Evolutionary conservation across 1,284 basidiomycete genomes (phyloP), one percentile per base, ranked within the genome.

Genomic region (Apiotrichum montevideense): DNA sequence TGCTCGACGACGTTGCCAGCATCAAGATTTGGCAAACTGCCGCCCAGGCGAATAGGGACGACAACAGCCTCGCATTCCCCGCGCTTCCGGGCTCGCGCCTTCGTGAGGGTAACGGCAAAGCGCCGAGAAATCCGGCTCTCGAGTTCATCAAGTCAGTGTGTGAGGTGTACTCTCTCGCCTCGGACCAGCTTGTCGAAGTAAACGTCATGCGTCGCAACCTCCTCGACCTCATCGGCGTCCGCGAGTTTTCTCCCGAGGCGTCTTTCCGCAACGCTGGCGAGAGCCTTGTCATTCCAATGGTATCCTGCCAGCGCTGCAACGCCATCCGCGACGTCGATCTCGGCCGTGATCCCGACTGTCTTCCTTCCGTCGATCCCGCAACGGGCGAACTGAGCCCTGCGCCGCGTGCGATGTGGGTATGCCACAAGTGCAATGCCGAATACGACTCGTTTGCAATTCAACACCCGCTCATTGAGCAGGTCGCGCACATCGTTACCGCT

Each of bases 181-280:
- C 82, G 62, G 90, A 94, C 14, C 85, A 87, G 63, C 81, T 83
- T 21, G 84, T 90, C 58, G 94, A 98, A 68, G 84, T 97, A 29
- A 88, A 91, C 14, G 79, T 98, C 10, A 77, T 98, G 63, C 90
- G 90, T 72, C 85, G 93, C 41, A 97, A 88, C 71, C 78, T 96
- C 35, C 83, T 99, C 54, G 93, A 98, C 66, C 79, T 98, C 51
- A 83, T 96, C 48, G 86, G 87, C 10, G 83, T 97, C 35, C 84
- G 87, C 59, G 93, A 97, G 72, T 98, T 98, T 73, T 85, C 90
- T 11, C 79, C 78, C 42, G 88, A 91, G 50, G 92, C 92, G 2
- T 75, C 81, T 0, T 97, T 94, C 80, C 84, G 84, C 55, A 95
- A 97, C 70, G 95, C 95, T 0, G 98, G 95, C 78, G 88, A 96